Percentiles rank a stretch among this genome's conserved stretches.
Evolutionary conservation across 257 asterid species (phyloP).

Genomic region (Knoxia roxburghii): DNA sequence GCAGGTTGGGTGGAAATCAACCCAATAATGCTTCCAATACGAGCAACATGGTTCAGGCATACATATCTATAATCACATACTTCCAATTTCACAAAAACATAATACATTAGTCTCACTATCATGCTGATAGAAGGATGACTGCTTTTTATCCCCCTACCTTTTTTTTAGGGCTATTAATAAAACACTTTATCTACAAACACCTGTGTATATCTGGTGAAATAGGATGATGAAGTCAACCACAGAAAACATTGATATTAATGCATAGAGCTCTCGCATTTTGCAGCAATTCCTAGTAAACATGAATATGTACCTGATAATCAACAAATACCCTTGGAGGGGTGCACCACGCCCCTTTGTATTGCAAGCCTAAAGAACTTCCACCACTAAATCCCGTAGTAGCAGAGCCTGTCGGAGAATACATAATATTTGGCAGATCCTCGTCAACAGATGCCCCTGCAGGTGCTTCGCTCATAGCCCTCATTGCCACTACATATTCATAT

Average conservation of each 20-base stretch:
- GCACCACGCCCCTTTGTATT: constrained; percentile 99
- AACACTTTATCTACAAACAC: not conserved
- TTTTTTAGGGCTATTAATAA: too few relatives aligned
- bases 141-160: too few relatives aligned
- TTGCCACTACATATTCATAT: constrained; percentile 92
- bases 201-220: too few relatives aligned
- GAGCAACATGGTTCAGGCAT: not conserved
- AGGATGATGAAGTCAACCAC: too few relatives aligned
- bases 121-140: not conserved
- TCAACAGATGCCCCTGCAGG: constrained; percentile 76
- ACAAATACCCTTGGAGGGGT: constrained; percentile 98
- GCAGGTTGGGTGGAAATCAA: not conserved
- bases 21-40: too few relatives aligned
- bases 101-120: not conserved
- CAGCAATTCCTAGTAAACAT: not conserved
- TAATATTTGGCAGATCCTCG: constrained; percentile 66
- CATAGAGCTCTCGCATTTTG: not conserved
- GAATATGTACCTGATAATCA: constrained; percentile 74
- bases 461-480: constrained; percentile 97
- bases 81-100: not conserved
- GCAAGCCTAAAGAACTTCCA: constrained; percentile 96
- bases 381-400: constrained; percentile 96
- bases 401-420: constrained; percentile 87
- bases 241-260: not conserved
- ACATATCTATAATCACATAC: not conserved